Evolutionary conservation across 768 basidiomycete genomes (phyloP).

Genomic region (Lentinula sp.): DNA sequence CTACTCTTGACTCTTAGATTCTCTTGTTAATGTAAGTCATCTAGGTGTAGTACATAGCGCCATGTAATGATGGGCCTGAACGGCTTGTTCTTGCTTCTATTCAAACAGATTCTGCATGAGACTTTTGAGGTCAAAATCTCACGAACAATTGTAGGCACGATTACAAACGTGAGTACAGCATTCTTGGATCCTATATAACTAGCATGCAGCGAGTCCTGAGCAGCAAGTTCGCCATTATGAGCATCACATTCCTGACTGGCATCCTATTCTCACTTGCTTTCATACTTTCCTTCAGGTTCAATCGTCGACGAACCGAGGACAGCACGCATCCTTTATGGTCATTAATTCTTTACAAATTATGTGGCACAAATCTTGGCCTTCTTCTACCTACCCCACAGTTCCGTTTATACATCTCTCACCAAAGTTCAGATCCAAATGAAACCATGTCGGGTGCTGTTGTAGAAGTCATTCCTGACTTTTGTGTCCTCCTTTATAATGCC

Average conservation of each 20-base stretch:
- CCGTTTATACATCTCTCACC: not conserved
- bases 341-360: not conserved
- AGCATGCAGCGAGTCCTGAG: too few species aligned
- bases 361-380: not conserved
- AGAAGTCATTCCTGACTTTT: not conserved
- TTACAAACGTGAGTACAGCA: too few species aligned
- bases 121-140: too few species aligned
- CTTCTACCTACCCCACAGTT: not conserved
- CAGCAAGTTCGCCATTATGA: too few species aligned
- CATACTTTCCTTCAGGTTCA: not conserved
- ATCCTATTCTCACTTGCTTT: not conserved
- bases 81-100: too few species aligned
- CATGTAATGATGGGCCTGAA: too few species aligned
- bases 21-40: too few species aligned
- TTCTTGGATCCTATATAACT: too few species aligned
- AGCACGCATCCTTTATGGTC: not conserved
- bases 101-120: too few species aligned
- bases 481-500: not conserved
- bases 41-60: too few species aligned
- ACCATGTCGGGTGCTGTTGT: not conserved
- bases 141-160: too few species aligned
- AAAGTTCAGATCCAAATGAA: not conserved
- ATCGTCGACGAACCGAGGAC: not conserved
- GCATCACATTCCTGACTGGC: not conserved
- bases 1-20: too few species aligned